These are phyloP conservation scores for Astrocystis sublimbata DNA, from an alignment of 495 filamentous ascomycete genomes.

Conservation along the genomic window DNA sequence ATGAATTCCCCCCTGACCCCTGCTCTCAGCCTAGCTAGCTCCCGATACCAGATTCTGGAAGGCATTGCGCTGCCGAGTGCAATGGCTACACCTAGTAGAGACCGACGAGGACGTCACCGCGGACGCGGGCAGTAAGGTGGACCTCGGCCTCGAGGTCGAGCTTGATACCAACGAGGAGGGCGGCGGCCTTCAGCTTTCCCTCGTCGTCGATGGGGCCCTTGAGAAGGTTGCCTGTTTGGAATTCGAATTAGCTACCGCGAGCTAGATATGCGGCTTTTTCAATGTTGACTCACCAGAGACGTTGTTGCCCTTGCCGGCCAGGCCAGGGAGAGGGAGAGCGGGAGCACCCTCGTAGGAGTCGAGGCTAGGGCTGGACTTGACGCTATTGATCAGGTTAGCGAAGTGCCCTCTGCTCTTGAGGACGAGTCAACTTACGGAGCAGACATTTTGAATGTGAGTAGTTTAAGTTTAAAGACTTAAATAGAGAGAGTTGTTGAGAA, in stretches of 20 bases:
- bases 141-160: too few species aligned
- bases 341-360: constrained; percentile 5
- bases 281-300: constrained; percentile 1
- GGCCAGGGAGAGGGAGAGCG: constrained; percentile 8
- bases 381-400: background rate
- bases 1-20: too few species aligned
- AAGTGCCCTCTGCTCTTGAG: background rate
- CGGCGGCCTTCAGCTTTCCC: constrained; percentile 43
- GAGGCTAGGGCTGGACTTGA: background rate
- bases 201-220: constrained; percentile 43
- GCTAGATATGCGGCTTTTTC: background rate
- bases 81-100: too few species aligned
- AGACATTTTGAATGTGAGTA: background rate
- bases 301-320: constrained; percentile 10
- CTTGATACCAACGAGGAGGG: constrained; percentile 47
- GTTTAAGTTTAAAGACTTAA: background rate
- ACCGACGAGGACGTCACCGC: too few species aligned
- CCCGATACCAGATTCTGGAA: too few species aligned
- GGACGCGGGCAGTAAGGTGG: too few species aligned
- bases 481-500: background rate
- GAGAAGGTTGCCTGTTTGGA: constrained; percentile 33
- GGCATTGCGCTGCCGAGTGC: too few species aligned
- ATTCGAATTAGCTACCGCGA: background rate
- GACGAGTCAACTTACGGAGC: background rate
- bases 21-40: too few species aligned